Base-by-base conservation (phyloP, 805 yeast species). In the Lipomyces orientalis region DNA sequence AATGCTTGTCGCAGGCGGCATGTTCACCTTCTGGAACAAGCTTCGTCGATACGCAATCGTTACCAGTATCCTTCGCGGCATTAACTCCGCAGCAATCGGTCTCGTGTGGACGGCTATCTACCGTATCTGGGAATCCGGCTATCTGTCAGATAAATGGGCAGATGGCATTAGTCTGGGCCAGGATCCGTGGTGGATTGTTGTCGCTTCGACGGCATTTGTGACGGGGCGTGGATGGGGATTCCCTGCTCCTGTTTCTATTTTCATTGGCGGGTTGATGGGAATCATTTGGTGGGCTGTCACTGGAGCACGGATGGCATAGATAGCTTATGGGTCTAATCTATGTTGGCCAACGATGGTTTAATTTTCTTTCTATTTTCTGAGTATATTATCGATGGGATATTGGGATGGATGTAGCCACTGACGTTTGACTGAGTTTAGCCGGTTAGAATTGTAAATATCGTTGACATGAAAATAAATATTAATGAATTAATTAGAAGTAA, bases 141-240 rank as follows among this genome's bases (percentile, higher is more conserved):
- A 52, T 52, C 22, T 69, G 57, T 58, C 64, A 12, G 54, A 57
- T 22, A 29, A 51, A 34, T 37, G 43, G 46, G 39, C 43, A 31
- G 61, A 37, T 16, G 72, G 72, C 14, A 35, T 56, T 16, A 49
- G 60, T 39, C 37, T 69, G 34, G 70, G 68, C 9, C 19, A 58
- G 29, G 72, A 69, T 29, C 59, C 71, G 5, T 69, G 72, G 72
- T 69, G 71, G 71, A 49, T 58, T n/a, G 71, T 64, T 14, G 60
- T 55, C 29, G 68, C 68, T 7, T 56, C 66, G 16, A 62, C 65
- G 16, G 67, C 72, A 14, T 69, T 68, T 63, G 55, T 68, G 22
- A 46, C 39, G 16, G 66, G 68, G 3, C 57, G 62, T 2, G 60
- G 62, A 33, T 69, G 59, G 55, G 51, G 37, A 7, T 52, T 66